These are phyloP conservation scores for Vicia faba DNA, from an alignment of 306 rosid species.

Conservation along the genomic window DNA sequence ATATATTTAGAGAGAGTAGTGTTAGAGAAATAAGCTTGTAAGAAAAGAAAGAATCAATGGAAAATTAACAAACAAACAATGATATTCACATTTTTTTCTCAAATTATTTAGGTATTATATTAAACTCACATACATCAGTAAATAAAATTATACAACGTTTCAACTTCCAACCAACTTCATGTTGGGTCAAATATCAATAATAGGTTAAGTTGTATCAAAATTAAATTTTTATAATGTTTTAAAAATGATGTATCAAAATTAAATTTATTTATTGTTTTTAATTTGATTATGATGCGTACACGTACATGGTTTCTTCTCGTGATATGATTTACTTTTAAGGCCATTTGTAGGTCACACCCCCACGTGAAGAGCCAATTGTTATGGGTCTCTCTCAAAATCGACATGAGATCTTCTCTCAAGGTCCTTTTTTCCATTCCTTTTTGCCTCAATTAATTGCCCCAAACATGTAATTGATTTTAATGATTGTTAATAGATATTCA, in stretches of 20 bases:
- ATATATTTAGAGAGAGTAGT: constrained; percentile 14
- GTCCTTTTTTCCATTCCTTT: constrained; percentile 34
- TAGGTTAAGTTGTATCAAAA: too few relatives aligned
- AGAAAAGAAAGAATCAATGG: constrained; percentile 15
- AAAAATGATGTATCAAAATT: neutral
- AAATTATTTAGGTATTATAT: neutral
- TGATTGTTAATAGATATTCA: neutral
- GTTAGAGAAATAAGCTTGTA: constrained; percentile 16
- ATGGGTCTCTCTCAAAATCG: constrained; percentile 63
- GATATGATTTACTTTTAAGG: constrained; percentile 60
- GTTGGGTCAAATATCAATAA: too few relatives aligned
- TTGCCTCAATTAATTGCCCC: constrained; percentile 4
- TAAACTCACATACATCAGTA: too few relatives aligned
- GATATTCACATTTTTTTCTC: constrained; percentile 1
- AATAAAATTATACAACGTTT: too few relatives aligned
- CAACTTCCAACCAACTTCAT: too few relatives aligned
- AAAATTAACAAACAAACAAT: neutral
- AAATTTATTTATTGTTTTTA: neutral
- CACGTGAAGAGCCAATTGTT: constrained; percentile 83
- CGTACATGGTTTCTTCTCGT: constrained; percentile 49
- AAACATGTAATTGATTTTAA: neutral
- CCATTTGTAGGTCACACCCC: constrained; percentile 67
- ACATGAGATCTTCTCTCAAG: constrained; percentile 53
- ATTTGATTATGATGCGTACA: constrained; percentile 26
- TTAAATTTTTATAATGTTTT: too few relatives aligned